Evolutionary conservation across 192 early-diverging fungal genomes (phyloP), one percentile per base, ranked within the genome.

Genomic region (Linnemannia elongata): DNA sequence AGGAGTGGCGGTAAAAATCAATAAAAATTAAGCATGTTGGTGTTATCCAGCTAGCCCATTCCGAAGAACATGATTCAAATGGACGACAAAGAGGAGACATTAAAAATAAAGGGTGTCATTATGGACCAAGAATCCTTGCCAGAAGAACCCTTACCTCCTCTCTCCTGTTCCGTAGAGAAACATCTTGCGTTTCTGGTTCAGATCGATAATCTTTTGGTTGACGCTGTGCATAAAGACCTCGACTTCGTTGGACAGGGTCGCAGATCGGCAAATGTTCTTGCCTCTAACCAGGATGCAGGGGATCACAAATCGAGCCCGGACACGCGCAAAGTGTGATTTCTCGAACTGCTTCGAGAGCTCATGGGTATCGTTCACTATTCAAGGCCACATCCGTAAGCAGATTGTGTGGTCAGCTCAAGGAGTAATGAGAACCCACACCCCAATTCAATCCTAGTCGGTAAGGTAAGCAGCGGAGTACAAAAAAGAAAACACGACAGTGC

Each of bases 241-340:
- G 20, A 84, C 87, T 41, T 88, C 87, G 74, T 83, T 88, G 27
- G 87, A 88, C 10, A 88, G 68, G 6, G 87, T 88, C 9, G 87
- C 87, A 4, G 87, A 88, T 54, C 87, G 76, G 69, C 87, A 88
- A 44, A 88, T 78, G 41, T 88, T 88, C 63, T 84, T 82, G 15
- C 81, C 81, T 57, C 82, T 69, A n/a, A 88, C 87, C 24, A 88
- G 74, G 20, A 88, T 82, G 36, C 81, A 82, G 10, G 87, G 87
- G 12, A 88, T 77, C 20, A 88, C 87, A 72, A 88, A 88, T 36
- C 87, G 80, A 12, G 87, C 81, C n/a, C 87, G 68, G 18, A 84
- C 87, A 35, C 87, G 87, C 45, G 87, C 87, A 78, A 88, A 88
- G 49, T 84, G 87, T 35, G 87, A 88, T 18, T 88, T 88, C 27